Evolutionary conservation across 345 rosid genomes (phyloP), one percentile per base, ranked within the genome.

Genomic region (Euphorbia tirucalli): DNA sequence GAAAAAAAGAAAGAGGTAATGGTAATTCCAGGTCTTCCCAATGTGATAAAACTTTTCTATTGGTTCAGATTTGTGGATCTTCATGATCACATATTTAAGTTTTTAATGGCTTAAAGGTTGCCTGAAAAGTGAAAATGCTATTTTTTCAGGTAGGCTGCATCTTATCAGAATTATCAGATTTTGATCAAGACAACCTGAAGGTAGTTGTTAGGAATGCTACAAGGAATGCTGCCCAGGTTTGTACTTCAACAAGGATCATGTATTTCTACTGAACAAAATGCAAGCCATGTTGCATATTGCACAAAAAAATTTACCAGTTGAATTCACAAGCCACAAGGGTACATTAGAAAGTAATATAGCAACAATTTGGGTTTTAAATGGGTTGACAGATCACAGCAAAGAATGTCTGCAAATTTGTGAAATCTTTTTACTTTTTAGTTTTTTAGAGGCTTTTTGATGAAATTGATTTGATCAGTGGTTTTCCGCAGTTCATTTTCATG

Each of bases 131-230:
- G 49, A 57, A 67, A 44, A 37, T 54, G 65, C 28, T 64, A 19
- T 60, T 78, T 46, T 77, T 18, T 65, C 78, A 90, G 96, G 89
- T 88, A 37, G 93, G 93, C 24, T 83, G 89, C 84, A 75, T 86
- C 73, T 78, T 80, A 75, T 68, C 82, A 35, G 88, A 85, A 78
- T 71, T 79, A 69, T 81, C 81, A 21, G 91, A 83, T 79, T 78
- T 69, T 72, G 81, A 87, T 70, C 75, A 75, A 41, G 81, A 87
- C 75, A 81, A 76, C n/a, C 68, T 88, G 79, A 85, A 79, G 79
- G 77, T 78, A 68, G 74, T 67, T 69, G 76, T 86, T 44, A 63
- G 50, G 77, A 77, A 71, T 70, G 68, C 79, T 71, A 70, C 59
- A 5, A 65, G 39, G 74, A 81, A 49, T 27, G 78, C 63, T 71